Percentiles rank a stretch among this genome's conserved stretches.
phyloP scores from a whole-genome alignment of 805 yeast genomes.

The Tetrapisispora namnaoensis region DNA sequence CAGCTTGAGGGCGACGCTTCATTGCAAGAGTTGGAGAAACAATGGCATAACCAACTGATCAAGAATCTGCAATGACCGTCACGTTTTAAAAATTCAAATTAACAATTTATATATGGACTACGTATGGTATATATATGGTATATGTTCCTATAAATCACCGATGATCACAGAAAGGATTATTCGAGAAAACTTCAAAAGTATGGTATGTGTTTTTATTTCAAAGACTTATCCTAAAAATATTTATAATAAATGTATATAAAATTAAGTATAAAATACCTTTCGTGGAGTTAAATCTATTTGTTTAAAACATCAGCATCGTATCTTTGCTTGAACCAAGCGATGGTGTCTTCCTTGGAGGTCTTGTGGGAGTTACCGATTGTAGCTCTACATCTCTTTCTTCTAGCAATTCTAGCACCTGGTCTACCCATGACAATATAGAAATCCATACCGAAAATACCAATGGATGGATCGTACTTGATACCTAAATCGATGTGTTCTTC shows the following conservation, averaged over 20 bases:
- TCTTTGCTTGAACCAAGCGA: slow-evolving; percentile 98
- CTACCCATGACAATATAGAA: slow-evolving; percentile 99
- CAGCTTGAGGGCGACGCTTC: slow-evolving; percentile 38
- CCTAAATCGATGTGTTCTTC: slow-evolving; percentile 99
- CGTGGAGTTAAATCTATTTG: slow-evolving; percentile 38
- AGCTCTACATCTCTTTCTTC: slow-evolving; percentile 93
- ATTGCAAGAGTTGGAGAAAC: slow-evolving; percentile 30
- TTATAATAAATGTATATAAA: neutral
- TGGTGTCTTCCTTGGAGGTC: slow-evolving; percentile 87
- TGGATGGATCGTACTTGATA: slow-evolving; percentile 99
- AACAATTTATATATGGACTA: neutral
- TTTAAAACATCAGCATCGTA: slow-evolving; percentile 97
- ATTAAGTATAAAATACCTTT: neutral
- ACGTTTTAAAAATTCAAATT: slow-evolving; percentile 9
- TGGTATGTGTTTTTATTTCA: slow-evolving; percentile 2
- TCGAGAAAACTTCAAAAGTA: neutral
- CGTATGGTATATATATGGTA: neutral
- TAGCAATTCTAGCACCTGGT: slow-evolving; percentile 97
- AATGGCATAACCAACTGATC: slow-evolving; percentile 37
- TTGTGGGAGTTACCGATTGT: slow-evolving; percentile 87
- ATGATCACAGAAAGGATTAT: neutral
- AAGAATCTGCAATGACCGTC: slow-evolving; percentile 33
- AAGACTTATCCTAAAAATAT: neutral
- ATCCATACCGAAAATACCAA: slow-evolving; percentile 99
- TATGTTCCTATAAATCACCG: neutral